phyloP scores from a whole-genome alignment of 139 green algal genomes.

The Dunaliella sp. region DNA sequence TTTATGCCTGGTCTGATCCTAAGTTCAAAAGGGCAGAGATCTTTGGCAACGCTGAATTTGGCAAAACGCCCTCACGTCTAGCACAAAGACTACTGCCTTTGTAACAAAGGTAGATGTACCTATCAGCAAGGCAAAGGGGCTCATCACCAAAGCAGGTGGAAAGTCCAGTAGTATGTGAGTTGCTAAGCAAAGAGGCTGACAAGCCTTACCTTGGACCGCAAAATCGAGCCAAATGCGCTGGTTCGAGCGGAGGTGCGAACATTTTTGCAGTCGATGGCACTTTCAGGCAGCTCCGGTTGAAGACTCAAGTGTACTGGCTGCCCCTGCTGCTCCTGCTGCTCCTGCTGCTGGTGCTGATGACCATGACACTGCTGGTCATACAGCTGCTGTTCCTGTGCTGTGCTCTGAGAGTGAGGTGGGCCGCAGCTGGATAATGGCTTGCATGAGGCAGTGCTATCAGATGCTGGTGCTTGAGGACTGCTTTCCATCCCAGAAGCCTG shows the following conservation, averaged over 20 bases:
- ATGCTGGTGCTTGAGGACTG: background rate
- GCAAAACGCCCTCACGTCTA: too few species aligned
- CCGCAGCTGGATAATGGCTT: background rate
- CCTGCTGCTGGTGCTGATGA: background rate
- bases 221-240: conserved; percentile 43
- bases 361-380: background rate
- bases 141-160: too few species aligned
- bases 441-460: background rate
- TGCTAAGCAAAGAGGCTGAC: too few species aligned
- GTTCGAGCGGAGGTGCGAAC: background rate
- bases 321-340: background rate
- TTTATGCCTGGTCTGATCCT: too few species aligned
- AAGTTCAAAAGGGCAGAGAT: too few species aligned
- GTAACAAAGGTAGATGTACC: too few species aligned
- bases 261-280: background rate
- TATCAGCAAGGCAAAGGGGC: too few species aligned
- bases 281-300: background rate
- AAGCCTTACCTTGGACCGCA: conserved; percentile 65
- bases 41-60: too few species aligned
- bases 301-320: background rate
- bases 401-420: background rate
- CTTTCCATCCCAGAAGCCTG: background rate
- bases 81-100: too few species aligned
- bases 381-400: background rate
- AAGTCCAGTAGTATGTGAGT: too few species aligned